Evolutionary conservation across 176 grass and related monocot species (phyloP).

Genomic region (Cenchrus americanus): DNA sequence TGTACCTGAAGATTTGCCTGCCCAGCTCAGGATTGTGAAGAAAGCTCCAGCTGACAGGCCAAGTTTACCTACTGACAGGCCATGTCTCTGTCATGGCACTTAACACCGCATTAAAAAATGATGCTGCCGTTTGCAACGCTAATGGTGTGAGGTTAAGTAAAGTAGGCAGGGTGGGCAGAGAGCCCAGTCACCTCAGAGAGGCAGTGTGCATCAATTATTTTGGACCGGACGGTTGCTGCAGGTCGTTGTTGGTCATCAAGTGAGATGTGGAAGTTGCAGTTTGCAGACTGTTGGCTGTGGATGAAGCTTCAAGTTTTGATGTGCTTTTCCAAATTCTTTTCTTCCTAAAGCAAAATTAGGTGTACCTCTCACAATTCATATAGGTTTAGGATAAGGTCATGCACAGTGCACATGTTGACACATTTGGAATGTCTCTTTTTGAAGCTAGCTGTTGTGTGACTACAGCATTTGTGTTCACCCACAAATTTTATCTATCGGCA

Average conservation of each 20-base stretch:
- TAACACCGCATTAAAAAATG: conserved; percentile 36
- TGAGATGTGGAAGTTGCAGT: neutral
- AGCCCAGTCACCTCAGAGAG: neutral
- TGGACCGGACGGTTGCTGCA: neutral
- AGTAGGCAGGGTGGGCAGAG: conserved; percentile 2
- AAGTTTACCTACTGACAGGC: conserved; percentile 33
- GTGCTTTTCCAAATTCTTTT: no score
- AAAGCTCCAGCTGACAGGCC: conserved; percentile 13
- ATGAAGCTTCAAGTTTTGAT: neutral
- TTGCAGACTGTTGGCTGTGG: neutral
- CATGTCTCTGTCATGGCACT: conserved; percentile 35
- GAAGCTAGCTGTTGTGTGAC: neutral
- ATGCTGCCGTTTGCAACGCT: conserved; percentile 33
- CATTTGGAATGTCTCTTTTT: neutral
- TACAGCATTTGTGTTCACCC: neutral
- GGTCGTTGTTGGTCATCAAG: conserved; percentile 32
- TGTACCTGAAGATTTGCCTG: neutral
- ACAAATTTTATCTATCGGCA: neutral
- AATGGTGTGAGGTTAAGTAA: neutral
- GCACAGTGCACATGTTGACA: neutral
- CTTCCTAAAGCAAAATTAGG: neutral
- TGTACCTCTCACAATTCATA: neutral
- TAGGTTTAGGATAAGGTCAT: neutral
- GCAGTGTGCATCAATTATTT: neutral
- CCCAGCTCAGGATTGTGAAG: conserved; percentile 1